phyloP scores from a whole-genome alignment of 768 basidiomycete genomes.

The Sarcomyxa edulis region DNA sequence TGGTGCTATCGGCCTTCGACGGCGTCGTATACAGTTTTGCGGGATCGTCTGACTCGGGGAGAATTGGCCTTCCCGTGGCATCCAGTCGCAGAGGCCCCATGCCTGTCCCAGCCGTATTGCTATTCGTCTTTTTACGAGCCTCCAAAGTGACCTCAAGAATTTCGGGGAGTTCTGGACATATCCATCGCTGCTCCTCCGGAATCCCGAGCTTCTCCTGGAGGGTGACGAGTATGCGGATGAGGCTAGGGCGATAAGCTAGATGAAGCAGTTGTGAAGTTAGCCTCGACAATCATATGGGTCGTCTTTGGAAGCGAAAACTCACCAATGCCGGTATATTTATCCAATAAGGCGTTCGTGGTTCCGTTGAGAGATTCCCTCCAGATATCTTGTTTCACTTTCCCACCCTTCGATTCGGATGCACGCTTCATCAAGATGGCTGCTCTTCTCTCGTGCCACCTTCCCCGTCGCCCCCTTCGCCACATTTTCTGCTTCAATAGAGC shows the following conservation, averaged over 20 bases:
- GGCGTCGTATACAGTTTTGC: no score
- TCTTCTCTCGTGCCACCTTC: slow-evolving; percentile 83
- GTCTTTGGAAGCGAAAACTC: slow-evolving; percentile 19
- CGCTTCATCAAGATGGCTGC: slow-evolving; percentile 72
- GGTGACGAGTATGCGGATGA: slow-evolving; percentile 62
- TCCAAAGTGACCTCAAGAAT: no score
- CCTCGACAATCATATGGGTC: no score
- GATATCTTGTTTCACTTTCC: background rate
- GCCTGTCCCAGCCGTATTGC: no score
- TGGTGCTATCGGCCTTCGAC: no score
- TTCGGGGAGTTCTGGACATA: slow-evolving; percentile 19
- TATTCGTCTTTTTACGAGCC: no score
- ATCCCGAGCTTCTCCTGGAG: slow-evolving; percentile 74
- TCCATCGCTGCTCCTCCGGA: slow-evolving; percentile 40
- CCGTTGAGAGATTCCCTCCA: slow-evolving; percentile 42
- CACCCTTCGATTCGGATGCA: no score
- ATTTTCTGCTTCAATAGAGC: slow-evolving; percentile 63
- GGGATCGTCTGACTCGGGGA: no score
- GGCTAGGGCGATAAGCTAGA: slow-evolving; percentile 71
- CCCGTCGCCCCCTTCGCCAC: slow-evolving; percentile 82
- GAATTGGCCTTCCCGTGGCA: no score
- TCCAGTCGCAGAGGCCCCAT: no score
- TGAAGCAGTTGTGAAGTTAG: background rate
- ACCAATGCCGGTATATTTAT: slow-evolving; percentile 82
- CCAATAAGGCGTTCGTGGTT: slow-evolving; percentile 60